Evolutionary conservation across 768 basidiomycete species (phyloP), one percentile per base, ranked within the genome.

Genomic region (Leccinum pellstonianum): DNA sequence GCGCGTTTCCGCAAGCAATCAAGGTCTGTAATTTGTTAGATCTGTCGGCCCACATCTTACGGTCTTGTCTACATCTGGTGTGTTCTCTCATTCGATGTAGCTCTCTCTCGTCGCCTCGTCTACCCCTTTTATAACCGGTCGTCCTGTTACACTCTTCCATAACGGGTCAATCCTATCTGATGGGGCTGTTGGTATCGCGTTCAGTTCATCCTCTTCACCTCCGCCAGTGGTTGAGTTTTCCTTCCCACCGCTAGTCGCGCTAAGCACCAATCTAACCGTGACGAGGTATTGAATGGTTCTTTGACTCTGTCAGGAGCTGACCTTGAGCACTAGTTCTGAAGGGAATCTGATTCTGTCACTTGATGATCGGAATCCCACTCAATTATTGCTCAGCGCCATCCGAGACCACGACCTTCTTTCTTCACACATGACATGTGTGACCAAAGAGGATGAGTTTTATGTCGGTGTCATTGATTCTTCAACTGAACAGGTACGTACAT

Each of bases 51-150:
- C 11, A 52, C 27, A 37, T 60, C 56, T 62, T 25, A 53, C 29
- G 47, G 10, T 35, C 6, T 52, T 48, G 33, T 59, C 17, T 50
- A 27, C 14, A 21, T 31, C 31, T 17, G 38, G 4, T 47, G 38
- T 52, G 41, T 52, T 31, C 23, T 29, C 41, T 52, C 17, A 37
- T 51, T 49, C n/a, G 23, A 4, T 11, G 33, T 66, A 90, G 84
- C 73, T 90, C 55, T 88, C 90, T 4, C 77, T 92, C 19, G 71
- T 88, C 21, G 87, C 86, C 0, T 78, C 90, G 0, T 86, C 90
- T 3, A 93, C 91, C 2, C 90, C 90, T 1, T 93, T 93, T 69
- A 74, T 90, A 5, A 92, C 89, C 1, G 91, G 90, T 14, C 76
- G 87, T 19, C 85, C 86, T 1, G 82, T 87, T 29, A 92, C 91